Conservation (phyloP, 1,284 basidiomycete genomes). For the Ganoderma sp. region DNA sequence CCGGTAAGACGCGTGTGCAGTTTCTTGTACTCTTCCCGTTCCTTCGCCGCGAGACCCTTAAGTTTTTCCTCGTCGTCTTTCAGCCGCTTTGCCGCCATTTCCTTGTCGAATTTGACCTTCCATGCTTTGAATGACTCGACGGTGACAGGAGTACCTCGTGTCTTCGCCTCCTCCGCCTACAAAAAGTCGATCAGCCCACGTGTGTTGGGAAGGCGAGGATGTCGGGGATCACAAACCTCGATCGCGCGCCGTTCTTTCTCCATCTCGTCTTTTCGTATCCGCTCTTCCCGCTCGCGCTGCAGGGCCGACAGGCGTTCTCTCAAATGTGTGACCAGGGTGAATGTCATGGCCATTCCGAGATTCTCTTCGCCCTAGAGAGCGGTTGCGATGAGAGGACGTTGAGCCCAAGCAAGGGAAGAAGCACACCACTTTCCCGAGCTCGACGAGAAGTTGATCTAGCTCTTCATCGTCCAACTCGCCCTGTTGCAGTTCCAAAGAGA, state of each 20-base stretch:
- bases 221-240: conserved; percentile 58
- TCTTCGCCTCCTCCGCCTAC: conserved; percentile 88
- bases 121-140: conserved; percentile 81
- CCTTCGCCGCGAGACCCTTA: conserved; percentile 78
- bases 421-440: conserved; percentile 66
- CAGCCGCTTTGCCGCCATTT: conserved; percentile 62
- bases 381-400: conserved; percentile 12
- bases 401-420: not conserved
- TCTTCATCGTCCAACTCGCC: conserved; percentile 73
- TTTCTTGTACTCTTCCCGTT: conserved; percentile 87
- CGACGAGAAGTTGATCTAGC: conserved; percentile 58
- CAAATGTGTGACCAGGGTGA: conserved; percentile 89
- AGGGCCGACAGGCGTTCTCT: conserved; percentile 78
- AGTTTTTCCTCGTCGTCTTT: conserved; percentile 85
- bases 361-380: conserved; percentile 83
- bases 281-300: conserved; percentile 64
- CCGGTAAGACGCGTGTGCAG: conserved; percentile 72
- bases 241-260: conserved; percentile 76
- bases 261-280: conserved; percentile 64
- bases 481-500: conserved; percentile 71
- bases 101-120: conserved; percentile 80
- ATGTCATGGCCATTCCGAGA: conserved; percentile 97
- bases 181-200: conserved; percentile 5
- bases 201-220: not conserved
- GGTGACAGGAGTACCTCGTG: conserved; percentile 91